Base-by-base conservation (phyloP, 139 green algal species). In the Auxenochlorella protothecoides region DNA sequence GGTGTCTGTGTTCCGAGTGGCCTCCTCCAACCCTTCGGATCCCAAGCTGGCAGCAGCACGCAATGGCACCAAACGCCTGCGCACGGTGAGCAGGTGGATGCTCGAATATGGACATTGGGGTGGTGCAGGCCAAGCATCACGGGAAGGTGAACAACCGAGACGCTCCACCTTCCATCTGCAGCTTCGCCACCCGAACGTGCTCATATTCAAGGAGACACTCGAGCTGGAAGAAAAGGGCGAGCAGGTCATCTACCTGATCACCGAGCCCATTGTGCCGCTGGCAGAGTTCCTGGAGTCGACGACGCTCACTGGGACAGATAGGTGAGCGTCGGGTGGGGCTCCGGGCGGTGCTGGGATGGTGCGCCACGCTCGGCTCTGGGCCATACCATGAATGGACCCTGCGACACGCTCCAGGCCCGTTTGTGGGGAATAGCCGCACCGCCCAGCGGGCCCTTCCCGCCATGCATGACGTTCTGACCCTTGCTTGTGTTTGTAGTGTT, bases 111-210 rank as follows among this genome's bases (percentile, higher is more conserved):
- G 27, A 44, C 1, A 44, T 44, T 44, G 27, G 27, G 27, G 27
- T 44, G 27, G 27, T 44, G 27, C 27, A 44, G 27, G 27, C 1
- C 27, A 44, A 44, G 27, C 27, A 44, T 44, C 27, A 44, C 27
- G 27, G 27, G 27, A 44, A 44, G 27, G 27, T 44, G 27, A 44
- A 44, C 27, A 44, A 44, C 27, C 27, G 27, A 44, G 27, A 44
- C 27, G 27, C 27, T 44, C 27, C 27, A 44, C 27, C 27, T 44
- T 44, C 27, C 27, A 44, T 44, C 27, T 44, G 71, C 83, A 92
- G 86, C 68, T 94, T 72, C 86, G 91, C 12, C 92, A 97, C 67
- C 92, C 91, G 11, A 92, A 95, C 73, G 71, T 97, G 2, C 73
- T 97, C 53, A 72, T 78, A 0, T 96, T 90, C 81, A 90, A 89